These are phyloP conservation scores for Diaporthe ilicicola DNA, from an alignment of 2,329 filamentous ascomycete genomes.

Conservation along the genomic window DNA sequence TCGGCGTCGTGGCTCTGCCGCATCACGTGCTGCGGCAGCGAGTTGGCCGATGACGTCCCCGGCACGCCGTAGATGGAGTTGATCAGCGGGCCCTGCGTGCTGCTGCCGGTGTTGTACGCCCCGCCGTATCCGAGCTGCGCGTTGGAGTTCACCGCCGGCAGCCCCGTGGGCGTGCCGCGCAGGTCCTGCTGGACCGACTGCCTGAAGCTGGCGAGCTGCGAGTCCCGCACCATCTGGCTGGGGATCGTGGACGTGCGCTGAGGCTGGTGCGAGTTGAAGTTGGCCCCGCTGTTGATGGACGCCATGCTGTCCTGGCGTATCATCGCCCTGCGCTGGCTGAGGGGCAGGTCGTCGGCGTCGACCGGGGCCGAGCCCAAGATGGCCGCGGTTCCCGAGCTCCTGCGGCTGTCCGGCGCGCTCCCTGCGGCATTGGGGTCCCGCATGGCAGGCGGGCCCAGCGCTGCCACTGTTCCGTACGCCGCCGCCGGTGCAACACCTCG, in stretches of 20 bases:
- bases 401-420: slow-evolving; percentile 17
- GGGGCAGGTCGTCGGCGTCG: slow-evolving; percentile 72
- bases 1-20: slow-evolving; percentile 48
- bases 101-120: slow-evolving; percentile 16
- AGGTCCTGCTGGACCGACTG: slow-evolving; percentile 71
- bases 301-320: slow-evolving; percentile 62
- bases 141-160: slow-evolving; percentile 3
- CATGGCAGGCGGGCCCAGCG: slow-evolving; percentile 5
- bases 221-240: slow-evolving; percentile 57
- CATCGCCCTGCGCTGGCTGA: slow-evolving; percentile 72
- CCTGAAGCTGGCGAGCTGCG: slow-evolving; percentile 73
- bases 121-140: slow-evolving; percentile 19
- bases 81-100: slow-evolving; percentile 19
- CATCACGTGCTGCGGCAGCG: slow-evolving; percentile 35
- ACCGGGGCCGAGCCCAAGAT: not conserved
- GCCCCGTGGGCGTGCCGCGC: slow-evolving; percentile 48
- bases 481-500: slow-evolving; percentile 38
- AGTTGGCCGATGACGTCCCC: slow-evolving; percentile 30
- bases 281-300: slow-evolving; percentile 34
- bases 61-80: slow-evolving; percentile 32
- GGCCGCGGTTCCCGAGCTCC: not conserved
- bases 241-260: slow-evolving; percentile 55
- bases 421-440: slow-evolving; percentile 27
- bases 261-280: slow-evolving; percentile 58
- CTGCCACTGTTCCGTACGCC: not conserved